phyloP scores from a whole-genome alignment of 805 yeast genomes.

The Wickerhamomyces chaumierensis region DNA sequence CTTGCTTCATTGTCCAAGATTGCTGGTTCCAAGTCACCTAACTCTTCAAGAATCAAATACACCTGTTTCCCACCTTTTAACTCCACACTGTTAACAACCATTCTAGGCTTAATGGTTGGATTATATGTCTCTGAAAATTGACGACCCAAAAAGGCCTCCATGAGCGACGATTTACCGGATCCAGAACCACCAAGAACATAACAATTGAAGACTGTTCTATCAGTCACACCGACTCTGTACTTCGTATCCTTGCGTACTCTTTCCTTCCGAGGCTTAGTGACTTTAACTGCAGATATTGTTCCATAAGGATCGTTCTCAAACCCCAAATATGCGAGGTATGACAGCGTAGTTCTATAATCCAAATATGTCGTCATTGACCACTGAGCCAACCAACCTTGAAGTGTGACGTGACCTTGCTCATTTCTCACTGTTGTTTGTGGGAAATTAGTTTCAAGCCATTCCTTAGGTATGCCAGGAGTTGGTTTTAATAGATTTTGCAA shows the following conservation, averaged over 20 bases:
- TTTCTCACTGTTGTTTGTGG: slow-evolving; percentile 85
- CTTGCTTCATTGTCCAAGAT: slow-evolving; percentile 59
- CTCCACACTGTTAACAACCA: slow-evolving; percentile 89
- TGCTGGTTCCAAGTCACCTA: slow-evolving; percentile 80
- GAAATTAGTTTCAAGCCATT: slow-evolving; percentile 79
- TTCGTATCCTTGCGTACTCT: slow-evolving; percentile 54
- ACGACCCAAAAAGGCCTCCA: slow-evolving; percentile 74
- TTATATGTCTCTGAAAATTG: slow-evolving; percentile 58
- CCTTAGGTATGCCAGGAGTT: slow-evolving; percentile 84
- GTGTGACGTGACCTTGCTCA: slow-evolving; percentile 78
- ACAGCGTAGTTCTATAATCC: slow-evolving; percentile 74
- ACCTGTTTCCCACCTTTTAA: slow-evolving; percentile 92
- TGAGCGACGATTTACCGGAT: slow-evolving; percentile 77
- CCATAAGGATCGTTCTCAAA: slow-evolving; percentile 36
- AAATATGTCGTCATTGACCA: slow-evolving; percentile 95
- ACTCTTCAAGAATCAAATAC: slow-evolving; percentile 80
- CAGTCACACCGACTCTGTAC: slow-evolving; percentile 60
- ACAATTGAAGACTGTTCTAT: slow-evolving; percentile 88
- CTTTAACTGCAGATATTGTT: slow-evolving; percentile 46
- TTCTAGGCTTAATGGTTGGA: slow-evolving; percentile 72
- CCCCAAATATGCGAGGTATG: slow-evolving; percentile 84
- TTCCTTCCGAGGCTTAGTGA: slow-evolving; percentile 70
- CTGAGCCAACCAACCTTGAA: slow-evolving; percentile 98
- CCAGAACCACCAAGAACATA: slow-evolving; percentile 76
- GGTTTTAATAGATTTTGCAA: slow-evolving; percentile 62